Base-by-base conservation (phyloP, 2,329 filamentous ascomycete genomes). In the Diaporthe humulicola region DNA sequence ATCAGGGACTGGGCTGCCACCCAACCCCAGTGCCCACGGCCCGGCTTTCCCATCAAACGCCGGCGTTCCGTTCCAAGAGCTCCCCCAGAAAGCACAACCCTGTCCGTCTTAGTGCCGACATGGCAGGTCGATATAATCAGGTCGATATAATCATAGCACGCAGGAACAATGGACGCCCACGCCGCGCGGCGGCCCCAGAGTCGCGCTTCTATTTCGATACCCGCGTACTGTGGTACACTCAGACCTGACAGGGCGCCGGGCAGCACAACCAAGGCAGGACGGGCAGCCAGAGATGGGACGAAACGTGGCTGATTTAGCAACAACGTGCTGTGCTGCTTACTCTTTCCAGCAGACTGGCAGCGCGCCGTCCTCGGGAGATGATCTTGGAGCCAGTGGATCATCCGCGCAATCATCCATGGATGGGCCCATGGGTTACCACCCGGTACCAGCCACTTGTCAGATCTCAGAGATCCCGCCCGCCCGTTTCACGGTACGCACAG, bases 41-140 rank as follows among this genome's bases (percentile, higher is more conserved):
- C 73, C 73, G 73, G 64, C 73, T 33, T 64, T 64, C 66, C 64
- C 73, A 36, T 70, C 73, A 66, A 57, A 60, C 67, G 38, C 42
- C 36, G 42, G 36, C 57, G 36, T 61, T 54, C 64, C 33, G 33
- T 69, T 54, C 64, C 64, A 54, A 69, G 64, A 54, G 48, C 64
- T 54, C 45, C 64, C 64, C 64, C 60, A 45, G 42, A 25, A 25
- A 14, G 12, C 33, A 17, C 45, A 61, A 71, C 69, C 67, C 52
- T 70, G 52, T 30, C 28, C 22, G 67, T 57, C 25, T 38, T 57
- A 54, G 67, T 57, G 50, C 50, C 33, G 64, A 28, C 64, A 67
- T 52, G 64, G 30, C 45, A 61, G n/a, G 9, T 30, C 58, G 45
- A 67, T n/a, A n/a, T n/a, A n/a, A n/a, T n/a, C n/a, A n/a, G n/a